Conservation (phyloP, 257 asterid species). For the Hygrophila difformis region DNA sequence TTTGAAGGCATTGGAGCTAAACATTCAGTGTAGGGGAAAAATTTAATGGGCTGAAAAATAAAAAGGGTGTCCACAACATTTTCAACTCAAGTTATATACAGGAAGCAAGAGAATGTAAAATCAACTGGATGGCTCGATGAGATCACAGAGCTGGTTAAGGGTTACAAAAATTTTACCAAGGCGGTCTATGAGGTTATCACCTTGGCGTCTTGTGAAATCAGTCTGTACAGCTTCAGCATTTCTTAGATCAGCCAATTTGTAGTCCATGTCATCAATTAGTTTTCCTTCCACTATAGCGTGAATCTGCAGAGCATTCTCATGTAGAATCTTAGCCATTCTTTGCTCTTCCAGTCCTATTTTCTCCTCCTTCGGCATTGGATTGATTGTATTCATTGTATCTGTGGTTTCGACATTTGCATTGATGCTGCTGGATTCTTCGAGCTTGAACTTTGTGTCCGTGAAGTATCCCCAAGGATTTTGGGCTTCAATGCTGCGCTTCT, state of each 20-base stretch:
- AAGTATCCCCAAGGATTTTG: slow-evolving; percentile 61
- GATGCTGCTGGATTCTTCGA: slow-evolving; percentile 30
- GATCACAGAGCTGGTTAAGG: slow-evolving; percentile 53
- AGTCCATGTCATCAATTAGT: slow-evolving; percentile 37
- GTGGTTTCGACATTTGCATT: slow-evolving; percentile 16
- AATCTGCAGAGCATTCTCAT: slow-evolving; percentile 40
- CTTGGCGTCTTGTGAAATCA: slow-evolving; percentile 48
- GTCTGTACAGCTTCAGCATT: slow-evolving; percentile 33
- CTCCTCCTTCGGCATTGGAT: slow-evolving; percentile 18
- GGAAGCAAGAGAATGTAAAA: slow-evolving; percentile 1
- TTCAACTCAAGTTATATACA: slow-evolving; percentile 13
- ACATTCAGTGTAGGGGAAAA: no score
- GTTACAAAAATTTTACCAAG: slow-evolving; percentile 45
- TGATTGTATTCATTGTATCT: not conserved
- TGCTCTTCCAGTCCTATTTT: slow-evolving; percentile 30
- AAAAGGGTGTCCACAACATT: not conserved
- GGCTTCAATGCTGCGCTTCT: slow-evolving; percentile 37
- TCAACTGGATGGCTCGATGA: slow-evolving; percentile 31
- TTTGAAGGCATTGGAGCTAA: no score
- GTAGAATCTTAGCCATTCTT: slow-evolving; percentile 37
- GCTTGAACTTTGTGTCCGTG: slow-evolving; percentile 33
- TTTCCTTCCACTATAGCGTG: slow-evolving; percentile 48
- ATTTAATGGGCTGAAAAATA: not conserved
- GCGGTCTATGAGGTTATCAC: slow-evolving; percentile 55
- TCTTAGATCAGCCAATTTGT: slow-evolving; percentile 33